These are phyloP conservation scores for Mucor piriformis DNA, from an alignment of 371 early-diverging fungal genomes.

Conservation along the genomic window DNA sequence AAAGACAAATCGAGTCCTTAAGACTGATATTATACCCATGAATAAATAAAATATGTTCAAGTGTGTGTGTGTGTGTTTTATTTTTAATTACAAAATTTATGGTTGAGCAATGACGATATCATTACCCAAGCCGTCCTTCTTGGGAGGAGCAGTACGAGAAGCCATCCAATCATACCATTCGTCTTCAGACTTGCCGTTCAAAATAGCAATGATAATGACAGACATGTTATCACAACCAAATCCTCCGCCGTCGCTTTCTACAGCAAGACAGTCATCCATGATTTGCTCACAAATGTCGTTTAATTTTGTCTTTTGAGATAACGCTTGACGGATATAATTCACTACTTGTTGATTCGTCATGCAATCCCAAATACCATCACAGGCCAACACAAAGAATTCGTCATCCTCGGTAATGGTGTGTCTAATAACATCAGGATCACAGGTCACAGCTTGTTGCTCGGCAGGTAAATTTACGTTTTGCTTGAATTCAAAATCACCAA, in stretches of 20 bases:
- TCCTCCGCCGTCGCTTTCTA: constrained; percentile 80
- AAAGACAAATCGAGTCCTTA: constrained; percentile 78
- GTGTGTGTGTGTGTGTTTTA: not conserved
- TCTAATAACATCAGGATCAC: constrained; percentile 81
- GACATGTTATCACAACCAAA: constrained; percentile 99
- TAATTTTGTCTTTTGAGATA: constrained; percentile 63
- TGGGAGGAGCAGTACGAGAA: constrained; percentile 20
- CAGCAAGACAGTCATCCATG: constrained; percentile 92
- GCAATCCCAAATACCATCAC: constrained; percentile 99
- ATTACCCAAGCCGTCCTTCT: constrained; percentile 36
- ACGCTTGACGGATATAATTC: constrained; percentile 70
- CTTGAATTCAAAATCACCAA: constrained; percentile 99
- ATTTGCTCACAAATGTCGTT: constrained; percentile 79
- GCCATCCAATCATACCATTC: constrained; percentile 73
- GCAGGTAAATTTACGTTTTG: constrained; percentile 71
- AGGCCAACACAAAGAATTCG: constrained; percentile 94
- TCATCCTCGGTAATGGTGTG: constrained; percentile 68
- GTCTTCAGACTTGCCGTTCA: constrained; percentile 74
- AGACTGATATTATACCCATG: constrained; percentile 55
- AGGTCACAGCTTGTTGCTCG: constrained; percentile 92
- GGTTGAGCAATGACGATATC: constrained; percentile 9
- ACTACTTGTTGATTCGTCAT: constrained; percentile 90
- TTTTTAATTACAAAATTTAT: constrained; percentile 3
- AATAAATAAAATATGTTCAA: constrained; percentile 1
- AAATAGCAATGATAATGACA: constrained; percentile 87